Base-by-base conservation (phyloP, 257 asterid genomes). In the Cynanchum wilfordii region DNA sequence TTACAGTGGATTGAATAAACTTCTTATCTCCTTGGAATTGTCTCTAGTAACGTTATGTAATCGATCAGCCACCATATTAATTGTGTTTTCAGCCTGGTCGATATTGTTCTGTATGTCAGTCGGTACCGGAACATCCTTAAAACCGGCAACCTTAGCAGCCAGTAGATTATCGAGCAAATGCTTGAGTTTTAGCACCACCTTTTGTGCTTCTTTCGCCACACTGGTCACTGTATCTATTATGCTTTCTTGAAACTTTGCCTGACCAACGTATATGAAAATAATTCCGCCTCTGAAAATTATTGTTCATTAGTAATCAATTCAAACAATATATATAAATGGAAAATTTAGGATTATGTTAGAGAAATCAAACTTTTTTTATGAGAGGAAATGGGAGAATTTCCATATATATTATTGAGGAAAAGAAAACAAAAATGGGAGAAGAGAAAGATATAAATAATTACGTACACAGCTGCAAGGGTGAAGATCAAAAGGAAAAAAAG, bases 161-260 rank as follows among this genome's bases (percentile, higher is more conserved):
- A 62, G 38, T 22, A 84, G 82, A 44, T 71, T 47, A 51, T 57
- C 57, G 5, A 71, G 65, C 75, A 82, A 36, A 38, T 78, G 20
- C 73, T 33, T 76, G 45, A 84, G 81, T 56, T 78, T 80, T 45
- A 29, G 42, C 25, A 73, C 67, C 3, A 79, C 70, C 3, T 3
- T 19, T 36, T 80, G 65, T 57, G 83, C 88, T 79, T 82, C 64
- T 27, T 73, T 68, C 59, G 75, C 63, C 15, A 82, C 16, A 55
- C 68, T 73, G 42, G 73, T 47, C 69, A 74, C n/a, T 29, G 76
- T 63, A 68, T 78, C 65, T n/a, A 75, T 73, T 77, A 79, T 70
- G 71, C 88, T 84, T 55, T 49, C 36, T 52, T 77, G 75, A 40
- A 82, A 84, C 71, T 71, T 77, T 52, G n/a, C 79, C 59, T 84